These are phyloP conservation scores for Penicillium sp. DNA, from an alignment of 2,329 filamentous ascomycete species.

Conservation along the genomic window DNA sequence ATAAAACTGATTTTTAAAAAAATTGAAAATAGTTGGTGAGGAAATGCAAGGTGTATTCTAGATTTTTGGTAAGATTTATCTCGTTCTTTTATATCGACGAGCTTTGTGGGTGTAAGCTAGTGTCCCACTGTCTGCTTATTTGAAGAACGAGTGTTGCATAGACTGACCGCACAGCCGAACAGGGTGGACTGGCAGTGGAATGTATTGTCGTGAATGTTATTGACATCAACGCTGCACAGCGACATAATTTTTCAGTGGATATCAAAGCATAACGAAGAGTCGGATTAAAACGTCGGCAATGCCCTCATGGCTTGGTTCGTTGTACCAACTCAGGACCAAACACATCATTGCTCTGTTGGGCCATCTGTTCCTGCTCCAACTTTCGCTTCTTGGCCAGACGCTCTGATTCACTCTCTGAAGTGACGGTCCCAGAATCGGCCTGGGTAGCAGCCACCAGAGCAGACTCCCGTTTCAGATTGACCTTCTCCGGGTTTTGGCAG, in stretches of 20 bases:
- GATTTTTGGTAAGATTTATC: no score
- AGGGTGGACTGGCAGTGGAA: no score
- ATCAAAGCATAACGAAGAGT: background rate
- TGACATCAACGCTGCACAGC: background rate
- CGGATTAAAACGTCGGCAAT: background rate
- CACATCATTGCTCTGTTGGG: constrained; percentile 30
- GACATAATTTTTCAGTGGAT: background rate
- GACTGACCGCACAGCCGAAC: no score
- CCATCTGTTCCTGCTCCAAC: constrained; percentile 31
- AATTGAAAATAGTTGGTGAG: no score
- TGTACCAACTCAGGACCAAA: constrained; percentile 43
- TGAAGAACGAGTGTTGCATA: no score
- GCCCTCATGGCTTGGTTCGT: constrained; percentile 29
- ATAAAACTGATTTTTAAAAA: no score
- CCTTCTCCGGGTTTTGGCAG: constrained; percentile 53
- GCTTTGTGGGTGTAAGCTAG: no score
- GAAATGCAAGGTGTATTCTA: no score
- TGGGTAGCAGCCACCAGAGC: constrained; percentile 25
- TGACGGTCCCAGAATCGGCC: constrained; percentile 26
- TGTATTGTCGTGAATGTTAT: no score
- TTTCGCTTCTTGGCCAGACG: constrained; percentile 45
- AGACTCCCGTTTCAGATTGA: constrained; percentile 46
- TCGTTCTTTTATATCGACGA: no score
- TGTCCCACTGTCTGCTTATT: no score
- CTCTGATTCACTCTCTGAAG: constrained; percentile 40